Conservation (phyloP, 2,329 filamentous ascomycete genomes). For the Penicillium sumatraense region DNA sequence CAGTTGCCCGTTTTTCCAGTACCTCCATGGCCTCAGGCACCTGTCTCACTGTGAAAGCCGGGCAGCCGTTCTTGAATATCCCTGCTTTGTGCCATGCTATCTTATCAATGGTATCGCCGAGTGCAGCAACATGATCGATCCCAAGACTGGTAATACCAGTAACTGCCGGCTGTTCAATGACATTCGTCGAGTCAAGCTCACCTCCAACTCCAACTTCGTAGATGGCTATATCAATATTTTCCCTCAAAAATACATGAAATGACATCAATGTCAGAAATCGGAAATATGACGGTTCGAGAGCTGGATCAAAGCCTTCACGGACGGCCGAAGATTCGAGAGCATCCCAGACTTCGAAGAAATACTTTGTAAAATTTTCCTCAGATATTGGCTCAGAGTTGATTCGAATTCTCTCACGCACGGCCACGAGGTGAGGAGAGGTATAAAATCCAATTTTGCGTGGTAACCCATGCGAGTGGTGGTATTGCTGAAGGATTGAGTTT, state of each 20-base stretch:
- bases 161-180: slow-evolving; percentile 61
- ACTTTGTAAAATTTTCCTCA: slow-evolving; percentile 27
- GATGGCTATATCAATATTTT: slow-evolving; percentile 65
- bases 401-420: slow-evolving; percentile 43
- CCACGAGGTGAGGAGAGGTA: slow-evolving; percentile 34
- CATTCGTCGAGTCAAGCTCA: slow-evolving; percentile 70
- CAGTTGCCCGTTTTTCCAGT: background rate
- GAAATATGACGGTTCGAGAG: slow-evolving; percentile 45
- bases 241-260: slow-evolving; percentile 67
- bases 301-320: background rate
- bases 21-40: slow-evolving; percentile 22
- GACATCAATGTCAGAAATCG: slow-evolving; percentile 64
- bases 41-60: slow-evolving; percentile 63
- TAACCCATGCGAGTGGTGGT: slow-evolving; percentile 18
- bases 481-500: slow-evolving; percentile 55
- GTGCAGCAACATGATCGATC: slow-evolving; percentile 67
- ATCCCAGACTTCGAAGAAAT: slow-evolving; percentile 41
- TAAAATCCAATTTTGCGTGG: slow-evolving; percentile 32
- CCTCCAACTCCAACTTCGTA: slow-evolving; percentile 71
- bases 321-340: background rate
- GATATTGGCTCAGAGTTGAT: slow-evolving; percentile 36
- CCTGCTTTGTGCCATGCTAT: slow-evolving; percentile 77
- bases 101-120: slow-evolving; percentile 66
- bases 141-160: slow-evolving; percentile 67
- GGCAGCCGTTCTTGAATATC: slow-evolving; percentile 65